These are phyloP conservation scores for Penstemon barbatus DNA, from an alignment of 257 asterid genomes.

Conservation along the genomic window DNA sequence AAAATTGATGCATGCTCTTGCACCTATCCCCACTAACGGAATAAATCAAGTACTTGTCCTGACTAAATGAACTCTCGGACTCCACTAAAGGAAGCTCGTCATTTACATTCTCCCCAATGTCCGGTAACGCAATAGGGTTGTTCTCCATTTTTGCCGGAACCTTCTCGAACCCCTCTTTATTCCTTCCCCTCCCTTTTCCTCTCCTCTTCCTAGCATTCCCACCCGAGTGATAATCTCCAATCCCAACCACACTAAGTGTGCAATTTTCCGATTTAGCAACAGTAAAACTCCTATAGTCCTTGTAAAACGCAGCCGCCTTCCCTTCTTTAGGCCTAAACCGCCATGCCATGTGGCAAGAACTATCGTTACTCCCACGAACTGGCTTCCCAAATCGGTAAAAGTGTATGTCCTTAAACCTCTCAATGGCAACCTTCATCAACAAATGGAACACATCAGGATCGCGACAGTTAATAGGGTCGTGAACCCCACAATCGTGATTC, in stretches of 20 bases:
- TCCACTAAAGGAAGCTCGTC: constrained; percentile 78
- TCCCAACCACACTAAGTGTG: constrained; percentile 54
- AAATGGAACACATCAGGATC: constrained; percentile 75
- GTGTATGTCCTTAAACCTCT: constrained; percentile 61
- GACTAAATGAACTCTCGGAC: constrained; percentile 67
- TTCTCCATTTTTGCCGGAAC: constrained; percentile 62
- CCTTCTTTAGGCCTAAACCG: constrained; percentile 79
- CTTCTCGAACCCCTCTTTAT: constrained; percentile 43
- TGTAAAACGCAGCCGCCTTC: constrained; percentile 53
- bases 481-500: constrained; percentile 42
- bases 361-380: not conserved
- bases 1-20: constrained; percentile 90
- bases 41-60: constrained; percentile 70
- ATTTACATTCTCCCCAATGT: constrained; percentile 81
- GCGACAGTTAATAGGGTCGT: constrained; percentile 74
- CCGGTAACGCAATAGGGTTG: constrained; percentile 56
- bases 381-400: constrained; percentile 27
- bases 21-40: constrained; percentile 92
- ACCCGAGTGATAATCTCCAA: constrained; percentile 90
- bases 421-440: constrained; percentile 78
- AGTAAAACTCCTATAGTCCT: constrained; percentile 71
- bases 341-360: constrained; percentile 95
- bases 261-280: constrained; percentile 61
- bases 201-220: constrained; percentile 52
- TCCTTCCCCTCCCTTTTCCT: constrained; percentile 45